phyloP scores from a whole-genome alignment of 768 basidiomycete species.

The Naganishia kalamii region DNA sequence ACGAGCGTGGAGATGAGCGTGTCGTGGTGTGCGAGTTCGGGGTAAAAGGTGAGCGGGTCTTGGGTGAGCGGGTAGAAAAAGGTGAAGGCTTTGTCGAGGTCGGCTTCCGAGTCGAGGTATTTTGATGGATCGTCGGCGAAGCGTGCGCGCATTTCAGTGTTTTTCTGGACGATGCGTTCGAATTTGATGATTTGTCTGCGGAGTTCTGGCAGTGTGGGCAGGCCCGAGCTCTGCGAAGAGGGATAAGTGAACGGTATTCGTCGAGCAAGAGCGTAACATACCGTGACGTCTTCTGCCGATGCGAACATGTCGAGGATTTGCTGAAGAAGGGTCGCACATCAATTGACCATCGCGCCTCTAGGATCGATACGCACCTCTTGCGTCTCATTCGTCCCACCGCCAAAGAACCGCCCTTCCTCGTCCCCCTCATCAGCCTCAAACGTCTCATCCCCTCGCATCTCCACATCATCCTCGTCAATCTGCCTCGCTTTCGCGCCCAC shows the following conservation, averaged over 20 bases:
- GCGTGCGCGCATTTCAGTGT: constrained; percentile 93
- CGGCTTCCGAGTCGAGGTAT: constrained; percentile 98
- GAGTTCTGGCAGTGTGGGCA: constrained; percentile 65
- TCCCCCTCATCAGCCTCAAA: constrained; percentile 44
- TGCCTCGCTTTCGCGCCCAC: constrained; percentile 44
- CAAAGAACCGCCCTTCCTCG: constrained; percentile 85
- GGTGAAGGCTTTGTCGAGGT: constrained; percentile 81
- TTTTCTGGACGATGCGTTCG: constrained; percentile 85
- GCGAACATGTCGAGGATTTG: constrained; percentile 86
- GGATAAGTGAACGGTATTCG: not conserved
- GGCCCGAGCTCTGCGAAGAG: constrained; percentile 49
- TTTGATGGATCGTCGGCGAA: constrained; percentile 86
- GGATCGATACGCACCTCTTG: constrained; percentile 58
- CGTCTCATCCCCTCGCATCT: constrained; percentile 47
- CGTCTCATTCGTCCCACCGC: constrained; percentile 82
- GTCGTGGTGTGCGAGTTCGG: constrained; percentile 76
- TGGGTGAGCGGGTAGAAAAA: constrained; percentile 82
- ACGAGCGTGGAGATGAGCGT: constrained; percentile 61
- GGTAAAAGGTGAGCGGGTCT: constrained; percentile 72
- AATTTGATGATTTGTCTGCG: constrained; percentile 69
- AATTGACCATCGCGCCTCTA: not conserved
- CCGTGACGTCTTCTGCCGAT: constrained; percentile 60
- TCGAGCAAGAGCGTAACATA: constrained; percentile 47
- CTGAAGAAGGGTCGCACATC: constrained; percentile 21
- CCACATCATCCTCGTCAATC: constrained; percentile 52